phyloP scores from a whole-genome alignment of 1,284 basidiomycete species.

The Tylopilus sp. region DNA sequence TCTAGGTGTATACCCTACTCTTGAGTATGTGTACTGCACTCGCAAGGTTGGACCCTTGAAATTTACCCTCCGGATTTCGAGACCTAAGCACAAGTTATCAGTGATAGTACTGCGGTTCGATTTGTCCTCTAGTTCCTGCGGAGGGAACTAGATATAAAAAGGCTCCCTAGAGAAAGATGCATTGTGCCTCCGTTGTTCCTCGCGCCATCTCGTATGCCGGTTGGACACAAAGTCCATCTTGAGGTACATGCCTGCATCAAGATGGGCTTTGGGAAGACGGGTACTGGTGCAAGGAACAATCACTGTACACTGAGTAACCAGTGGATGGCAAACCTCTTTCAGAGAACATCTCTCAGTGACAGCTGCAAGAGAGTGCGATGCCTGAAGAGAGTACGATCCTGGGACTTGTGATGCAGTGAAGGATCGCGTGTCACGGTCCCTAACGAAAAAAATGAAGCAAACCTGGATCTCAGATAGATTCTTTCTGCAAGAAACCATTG shows the following conservation, averaged over 20 bases:
- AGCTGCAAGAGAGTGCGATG: neutral
- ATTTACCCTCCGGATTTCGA: neutral
- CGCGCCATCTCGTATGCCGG: neutral
- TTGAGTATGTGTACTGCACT: neutral
- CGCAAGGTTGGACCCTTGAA: neutral
- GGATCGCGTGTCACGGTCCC: constrained; percentile 11
- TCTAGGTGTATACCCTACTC: constrained; percentile 3
- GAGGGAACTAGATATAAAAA: too few relatives aligned
- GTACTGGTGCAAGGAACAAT: neutral
- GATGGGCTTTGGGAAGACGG: constrained; percentile 19
- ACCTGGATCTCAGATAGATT: constrained; percentile 15
- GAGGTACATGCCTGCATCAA: constrained; percentile 12
- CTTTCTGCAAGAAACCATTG: neutral
- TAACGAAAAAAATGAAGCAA: constrained; percentile 8
- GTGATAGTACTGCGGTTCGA: neutral
- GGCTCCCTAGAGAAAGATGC: too few relatives aligned
- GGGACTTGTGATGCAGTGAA: constrained; percentile 9
- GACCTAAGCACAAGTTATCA: neutral
- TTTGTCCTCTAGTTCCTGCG: neutral
- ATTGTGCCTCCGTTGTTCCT: neutral
- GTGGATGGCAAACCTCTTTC: neutral
- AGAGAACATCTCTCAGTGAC: neutral
- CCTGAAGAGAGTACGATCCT: constrained; percentile 1
- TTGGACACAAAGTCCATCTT: constrained; percentile 10
- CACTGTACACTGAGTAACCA: neutral